phyloP scores from a whole-genome alignment of 768 basidiomycete species.

The Tulasnella sp. region DNA sequence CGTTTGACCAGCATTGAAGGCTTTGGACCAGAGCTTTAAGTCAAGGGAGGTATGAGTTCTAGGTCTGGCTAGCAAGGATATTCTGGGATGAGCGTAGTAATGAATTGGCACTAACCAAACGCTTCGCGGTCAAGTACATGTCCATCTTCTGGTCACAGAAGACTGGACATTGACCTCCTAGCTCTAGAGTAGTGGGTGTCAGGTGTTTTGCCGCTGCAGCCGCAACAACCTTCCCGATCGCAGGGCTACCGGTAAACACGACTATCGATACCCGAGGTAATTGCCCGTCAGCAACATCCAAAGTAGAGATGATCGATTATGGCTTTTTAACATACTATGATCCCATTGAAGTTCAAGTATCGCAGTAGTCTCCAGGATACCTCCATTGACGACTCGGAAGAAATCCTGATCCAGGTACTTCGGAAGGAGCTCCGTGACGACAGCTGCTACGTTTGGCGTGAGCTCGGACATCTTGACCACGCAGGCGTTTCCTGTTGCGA shows the following conservation, averaged over 20 bases:
- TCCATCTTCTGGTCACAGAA: constrained; percentile 72
- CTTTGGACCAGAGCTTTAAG: constrained; percentile 69
- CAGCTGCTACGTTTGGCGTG: constrained; percentile 55
- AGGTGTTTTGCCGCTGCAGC: constrained; percentile 75
- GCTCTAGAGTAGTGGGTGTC: constrained; percentile 55
- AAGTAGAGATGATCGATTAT: constrained; percentile 45
- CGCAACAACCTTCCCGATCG: constrained; percentile 68
- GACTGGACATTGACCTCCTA: constrained; percentile 67
- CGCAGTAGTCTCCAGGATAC: constrained; percentile 63
- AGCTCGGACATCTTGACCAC: constrained; percentile 79
- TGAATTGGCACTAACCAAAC: constrained; percentile 50
- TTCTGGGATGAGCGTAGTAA: not conserved
- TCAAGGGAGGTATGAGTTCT: not conserved
- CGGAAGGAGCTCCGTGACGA: constrained; percentile 68
- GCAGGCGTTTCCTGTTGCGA: constrained; percentile 75
- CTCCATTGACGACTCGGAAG: constrained; percentile 71
- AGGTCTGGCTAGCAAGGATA: too few species aligned
- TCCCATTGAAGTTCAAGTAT: constrained; percentile 71
- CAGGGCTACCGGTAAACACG: constrained; percentile 52
- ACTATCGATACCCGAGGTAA: constrained; percentile 36
- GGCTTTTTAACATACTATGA: constrained; percentile 49
- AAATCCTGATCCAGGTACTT: constrained; percentile 74
- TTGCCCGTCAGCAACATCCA: not conserved
- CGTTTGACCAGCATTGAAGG: constrained; percentile 72
- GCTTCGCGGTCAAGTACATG: constrained; percentile 62